A percentile compares a stretch with the other conserved stretches of the same genome.
phyloP scores from a whole-genome alignment of 371 early-diverging fungal genomes.

The Mucor ambiguus region DNA sequence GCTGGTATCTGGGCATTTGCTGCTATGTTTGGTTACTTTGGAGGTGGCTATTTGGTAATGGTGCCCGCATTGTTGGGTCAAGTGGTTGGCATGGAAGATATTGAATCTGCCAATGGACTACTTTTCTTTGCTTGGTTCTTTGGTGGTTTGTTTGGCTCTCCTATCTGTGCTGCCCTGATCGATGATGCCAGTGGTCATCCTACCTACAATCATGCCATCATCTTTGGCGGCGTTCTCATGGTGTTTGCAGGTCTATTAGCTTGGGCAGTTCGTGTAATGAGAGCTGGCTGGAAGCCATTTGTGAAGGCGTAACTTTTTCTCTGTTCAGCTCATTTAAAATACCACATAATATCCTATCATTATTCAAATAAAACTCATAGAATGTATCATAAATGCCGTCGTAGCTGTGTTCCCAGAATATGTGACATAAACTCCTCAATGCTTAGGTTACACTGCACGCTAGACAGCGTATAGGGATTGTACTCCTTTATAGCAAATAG shows the following conservation, averaged over 20 bases:
- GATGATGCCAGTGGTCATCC: constrained; percentile 43
- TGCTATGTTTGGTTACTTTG: constrained; percentile 56
- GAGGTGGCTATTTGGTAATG: constrained; percentile 62
- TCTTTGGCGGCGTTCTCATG: constrained; percentile 46
- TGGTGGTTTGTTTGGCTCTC: constrained; percentile 63
- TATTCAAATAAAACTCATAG: neutral
- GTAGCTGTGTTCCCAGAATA: neutral
- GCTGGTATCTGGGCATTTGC: constrained; percentile 47
- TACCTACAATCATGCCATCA: constrained; percentile 43
- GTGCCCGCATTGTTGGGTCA: constrained; percentile 54
- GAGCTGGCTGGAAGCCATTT: constrained; percentile 39
- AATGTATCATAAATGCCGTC: neutral
- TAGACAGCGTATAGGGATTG: too few species aligned
- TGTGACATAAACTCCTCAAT: neutral
- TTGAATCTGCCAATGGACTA: constrained; percentile 59
- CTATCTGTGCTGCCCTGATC: constrained; percentile 49
- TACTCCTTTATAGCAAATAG: too few species aligned
- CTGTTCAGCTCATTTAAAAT: neutral
- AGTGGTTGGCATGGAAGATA: constrained; percentile 34
- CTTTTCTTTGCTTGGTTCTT: constrained; percentile 59
- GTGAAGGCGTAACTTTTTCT: constrained; percentile 19
- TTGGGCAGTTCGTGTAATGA: constrained; percentile 31
- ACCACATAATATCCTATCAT: neutral
- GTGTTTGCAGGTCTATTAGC: constrained; percentile 36
- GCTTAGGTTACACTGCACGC: too few species aligned